Conservation (phyloP, 768 basidiomycete species). For the Panaeolus papilionaceus region DNA sequence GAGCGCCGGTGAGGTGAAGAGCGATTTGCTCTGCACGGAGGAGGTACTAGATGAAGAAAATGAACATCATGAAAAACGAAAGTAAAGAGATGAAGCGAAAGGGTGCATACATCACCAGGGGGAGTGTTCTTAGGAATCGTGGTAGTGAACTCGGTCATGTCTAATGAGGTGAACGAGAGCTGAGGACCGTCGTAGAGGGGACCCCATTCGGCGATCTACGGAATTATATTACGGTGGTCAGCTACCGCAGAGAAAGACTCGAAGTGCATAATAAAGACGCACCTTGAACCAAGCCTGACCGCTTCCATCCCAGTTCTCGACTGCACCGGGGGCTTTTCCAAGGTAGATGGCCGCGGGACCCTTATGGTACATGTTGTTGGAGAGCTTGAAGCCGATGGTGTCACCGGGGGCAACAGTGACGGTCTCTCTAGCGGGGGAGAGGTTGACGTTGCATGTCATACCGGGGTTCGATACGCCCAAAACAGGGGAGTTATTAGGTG, state of each 20-base stretch:
- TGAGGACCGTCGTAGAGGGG: slow-evolving; percentile 43
- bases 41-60: slow-evolving; percentile 38
- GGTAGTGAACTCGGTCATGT: slow-evolving; percentile 39
- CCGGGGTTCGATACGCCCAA: slow-evolving; percentile 35
- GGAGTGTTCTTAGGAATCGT: slow-evolving; percentile 49
- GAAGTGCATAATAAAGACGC: slow-evolving; percentile 18
- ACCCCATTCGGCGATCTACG: slow-evolving; percentile 48
- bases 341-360: slow-evolving; percentile 55
- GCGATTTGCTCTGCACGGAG: slow-evolving; percentile 54
- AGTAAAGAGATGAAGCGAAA: background rate
- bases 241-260: background rate
- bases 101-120: slow-evolving; percentile 41
- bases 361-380: slow-evolving; percentile 45
- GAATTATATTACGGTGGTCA: slow-evolving; percentile 6
- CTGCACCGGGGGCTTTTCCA: slow-evolving; percentile 51
- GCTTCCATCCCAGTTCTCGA: slow-evolving; percentile 51
- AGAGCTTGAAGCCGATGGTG: slow-evolving; percentile 45
- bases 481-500: slow-evolving; percentile 42
- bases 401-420: slow-evolving; percentile 46
- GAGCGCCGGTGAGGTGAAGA: slow-evolving; percentile 50
- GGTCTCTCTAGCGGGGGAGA: slow-evolving; percentile 40
- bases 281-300: slow-evolving; percentile 59
- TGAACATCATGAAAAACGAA: background rate
- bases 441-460: slow-evolving; percentile 41
- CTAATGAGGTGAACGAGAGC: slow-evolving; percentile 34